Evolutionary conservation across 2,329 filamentous ascomycete species (phyloP), one percentile per base, ranked within the genome.

Genomic region (Diaporthe longicolla): DNA sequence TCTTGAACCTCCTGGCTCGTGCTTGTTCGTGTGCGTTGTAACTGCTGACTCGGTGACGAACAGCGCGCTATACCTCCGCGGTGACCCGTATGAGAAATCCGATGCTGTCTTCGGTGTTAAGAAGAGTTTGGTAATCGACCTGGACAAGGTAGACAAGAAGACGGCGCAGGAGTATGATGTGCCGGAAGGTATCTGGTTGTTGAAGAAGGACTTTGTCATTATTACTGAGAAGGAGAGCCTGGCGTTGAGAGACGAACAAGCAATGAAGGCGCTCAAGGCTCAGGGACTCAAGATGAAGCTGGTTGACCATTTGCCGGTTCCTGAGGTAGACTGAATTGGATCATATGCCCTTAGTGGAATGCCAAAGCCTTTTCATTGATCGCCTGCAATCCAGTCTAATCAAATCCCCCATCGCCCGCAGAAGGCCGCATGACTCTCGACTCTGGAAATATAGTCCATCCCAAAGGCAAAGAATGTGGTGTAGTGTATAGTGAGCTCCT

Each of bases 31-130:
- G n/a, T 69, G 35, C 5, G 24, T 13, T 35, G 50, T 17, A 21
- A 8, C 71, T 50, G 29, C 32, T 76, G 26, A 77, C 58, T 59
- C 59, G 37, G 48, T 21, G 29, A 8, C 21, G 57, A 59, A 48
- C 59, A 95, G 93, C 4, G 93, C 94, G 0, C 85, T 97, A 0
- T 97, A 96, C 79, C 85, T 95, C 71, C 90, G 93, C 3, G 92
- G 91, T 59, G 94, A 96, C 78, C 93, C 93, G 0, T 97, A 96
- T 80, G 94, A 96, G 84, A 93, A 90, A 0, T 94, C 93, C 0
- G 94, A 97, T 80, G 93, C 94, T 0, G 94, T 97, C 1, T 97
- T 97, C 78, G 94, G 94, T 26, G 94, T 97, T 73, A 97, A 97
- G 82, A 88, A 94, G 80, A 94, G 92, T 37, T 86, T 97, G 17